Base-by-base conservation (phyloP, 257 asterid species). In the Anisodus acutangulus region DNA sequence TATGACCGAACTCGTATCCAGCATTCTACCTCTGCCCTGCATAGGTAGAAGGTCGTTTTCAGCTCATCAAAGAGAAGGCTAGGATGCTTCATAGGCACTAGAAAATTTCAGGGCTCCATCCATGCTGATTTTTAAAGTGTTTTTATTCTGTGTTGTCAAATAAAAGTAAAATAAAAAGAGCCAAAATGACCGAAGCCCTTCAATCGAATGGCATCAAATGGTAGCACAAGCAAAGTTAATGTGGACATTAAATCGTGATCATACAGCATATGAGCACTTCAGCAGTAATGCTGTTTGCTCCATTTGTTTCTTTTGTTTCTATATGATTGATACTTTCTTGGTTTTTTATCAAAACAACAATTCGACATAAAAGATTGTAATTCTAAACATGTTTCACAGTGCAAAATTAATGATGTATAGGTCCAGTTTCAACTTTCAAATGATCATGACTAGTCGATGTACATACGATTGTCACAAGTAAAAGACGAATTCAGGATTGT, bases 291-390 rank as follows among this genome's bases (percentile, higher is more conserved):
- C 6, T 22, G 59, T 74, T 74, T 74, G 43, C 7, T 74, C 49
- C 41, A 19, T 47, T 72, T 74, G 4, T 49, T 49, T 63, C 39
- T 19, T 62, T 3, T 3, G 68, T 19, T 62, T 47, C 0, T 11
- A 47, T 72, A 72, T 72, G 39, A 72, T 72, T 47, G 41, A 76
- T 51, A 3, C 41, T 49, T 76, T 7, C 51, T 76, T 22, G 22
- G 12, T 19, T 3, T 76, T 41, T 51, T 51, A 76, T 15, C 63
- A 11, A 22, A 6, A 76, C 26, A 76, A 49, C 19, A 26, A 49
- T 76, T 53, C 82, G 47, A 53, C 82, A 78, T 53, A 53, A 78
- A 78, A 78, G 64, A 78, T 31, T 78, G 82, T 15, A 15, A 53
- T 51, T 55, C 41, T 13, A 78, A 7, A 31, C 47, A 78, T 31